A percentile compares a stretch with the other conserved stretches of the same genome.
Conservation (phyloP, 202 grass and related monocot species). For the Setaria italica region DNA sequence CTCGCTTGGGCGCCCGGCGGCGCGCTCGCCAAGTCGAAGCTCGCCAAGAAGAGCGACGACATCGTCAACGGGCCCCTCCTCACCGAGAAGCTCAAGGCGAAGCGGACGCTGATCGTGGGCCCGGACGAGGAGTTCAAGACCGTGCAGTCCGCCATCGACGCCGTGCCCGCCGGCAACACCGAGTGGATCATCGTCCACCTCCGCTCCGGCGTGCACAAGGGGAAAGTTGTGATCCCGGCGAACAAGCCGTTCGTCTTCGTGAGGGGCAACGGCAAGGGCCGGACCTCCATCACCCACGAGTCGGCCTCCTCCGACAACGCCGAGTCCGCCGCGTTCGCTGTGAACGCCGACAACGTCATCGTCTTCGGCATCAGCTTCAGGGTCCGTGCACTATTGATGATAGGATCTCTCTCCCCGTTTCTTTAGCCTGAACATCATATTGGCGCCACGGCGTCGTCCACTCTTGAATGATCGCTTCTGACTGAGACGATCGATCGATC, state of each 20-base stretch:
- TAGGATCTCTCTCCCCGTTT: too few species aligned
- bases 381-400: constrained; percentile 22
- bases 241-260: constrained; percentile 80
- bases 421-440: too few species aligned
- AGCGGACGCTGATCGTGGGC: constrained; percentile 62
- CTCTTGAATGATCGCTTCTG: too few species aligned
- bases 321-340: constrained; percentile 67
- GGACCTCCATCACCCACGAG: constrained; percentile 67
- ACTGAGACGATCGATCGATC: too few species aligned
- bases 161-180: constrained; percentile 63
- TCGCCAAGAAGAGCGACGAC: constrained; percentile 56
- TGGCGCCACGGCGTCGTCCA: too few species aligned
- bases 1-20: neutral
- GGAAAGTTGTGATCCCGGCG: constrained; percentile 73
- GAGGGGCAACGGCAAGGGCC: constrained; percentile 78
- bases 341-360: constrained; percentile 70
- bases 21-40: constrained; percentile 35
- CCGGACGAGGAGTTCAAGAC: constrained; percentile 68
- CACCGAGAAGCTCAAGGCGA: constrained; percentile 60
- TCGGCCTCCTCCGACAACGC: constrained; percentile 59
- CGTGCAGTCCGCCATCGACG: constrained; percentile 71
- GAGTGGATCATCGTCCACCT: constrained; percentile 83
- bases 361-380: constrained; percentile 89
- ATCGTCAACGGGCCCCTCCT: constrained; percentile 62
- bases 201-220: constrained; percentile 66